Conservation (phyloP, 176 grass and related monocot species). For the Oryza nivara region DNA sequence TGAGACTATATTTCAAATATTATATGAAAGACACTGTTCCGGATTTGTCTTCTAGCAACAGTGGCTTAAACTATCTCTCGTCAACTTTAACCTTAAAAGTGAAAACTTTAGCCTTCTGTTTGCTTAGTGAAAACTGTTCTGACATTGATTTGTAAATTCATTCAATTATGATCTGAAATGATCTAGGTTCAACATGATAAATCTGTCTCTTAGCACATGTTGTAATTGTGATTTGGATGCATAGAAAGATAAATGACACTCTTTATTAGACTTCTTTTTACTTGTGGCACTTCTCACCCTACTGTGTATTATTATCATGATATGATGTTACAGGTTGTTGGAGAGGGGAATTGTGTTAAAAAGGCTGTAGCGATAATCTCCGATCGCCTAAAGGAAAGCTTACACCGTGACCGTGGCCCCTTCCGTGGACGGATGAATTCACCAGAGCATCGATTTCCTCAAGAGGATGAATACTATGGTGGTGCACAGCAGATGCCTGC, state of each 20-base stretch:
- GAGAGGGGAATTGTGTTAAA: slow-evolving; percentile 87
- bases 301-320: slow-evolving; percentile 2
- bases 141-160: neutral
- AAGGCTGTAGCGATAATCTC: slow-evolving; percentile 79
- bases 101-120: neutral
- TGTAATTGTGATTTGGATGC: slow-evolving; percentile 10
- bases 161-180: neutral
- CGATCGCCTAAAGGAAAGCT: slow-evolving; percentile 90
- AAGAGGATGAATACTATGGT: slow-evolving; percentile 63
- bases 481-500: slow-evolving; percentile 53
- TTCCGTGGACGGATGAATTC: slow-evolving; percentile 74
- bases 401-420: slow-evolving; percentile 89
- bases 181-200: slow-evolving; percentile 22
- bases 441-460: slow-evolving; percentile 65
- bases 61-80: no score
- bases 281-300: neutral
- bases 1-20: neutral
- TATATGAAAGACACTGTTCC: neutral
- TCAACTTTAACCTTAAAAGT: neutral
- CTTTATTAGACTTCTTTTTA: slow-evolving; percentile 16
- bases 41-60: slow-evolving; percentile 3
- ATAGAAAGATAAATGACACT: neutral
- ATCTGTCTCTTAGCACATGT: slow-evolving; percentile 5
- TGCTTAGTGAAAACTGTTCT: slow-evolving; percentile 32
- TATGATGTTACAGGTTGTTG: slow-evolving; percentile 68